Conservation (phyloP, 83 land plant genomes). For the Picea mariana region DNA sequence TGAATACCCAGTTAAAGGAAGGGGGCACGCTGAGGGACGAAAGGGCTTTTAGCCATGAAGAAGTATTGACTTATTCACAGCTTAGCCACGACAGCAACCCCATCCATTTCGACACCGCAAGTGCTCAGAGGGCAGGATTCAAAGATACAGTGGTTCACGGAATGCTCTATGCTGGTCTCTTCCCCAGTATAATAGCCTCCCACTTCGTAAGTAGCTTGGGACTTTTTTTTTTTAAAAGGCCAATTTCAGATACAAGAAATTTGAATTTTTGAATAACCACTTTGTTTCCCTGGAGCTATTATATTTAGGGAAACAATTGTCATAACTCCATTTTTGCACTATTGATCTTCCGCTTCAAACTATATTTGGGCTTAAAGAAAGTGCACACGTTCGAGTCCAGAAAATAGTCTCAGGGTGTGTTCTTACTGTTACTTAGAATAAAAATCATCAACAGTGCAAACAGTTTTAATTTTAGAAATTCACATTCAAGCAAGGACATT, state of each 20-base stretch:
- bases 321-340: background rate
- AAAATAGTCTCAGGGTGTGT: too few species aligned
- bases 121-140: conserved; percentile 43
- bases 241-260: too few species aligned
- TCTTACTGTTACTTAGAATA: too few species aligned
- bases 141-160: conserved; percentile 51
- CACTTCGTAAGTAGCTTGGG: conserved; percentile 43
- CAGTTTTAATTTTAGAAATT: too few species aligned
- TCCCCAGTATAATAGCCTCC: conserved; percentile 62
- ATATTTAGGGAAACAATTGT: too few species aligned
- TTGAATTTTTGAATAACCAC: too few species aligned
- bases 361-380: background rate
- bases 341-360: background rate
- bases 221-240: too few species aligned
- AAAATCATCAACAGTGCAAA: too few species aligned
- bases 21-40: conserved; percentile 20
- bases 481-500: too few species aligned
- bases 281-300: too few species aligned
- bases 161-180: conserved; percentile 64
- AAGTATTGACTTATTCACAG: conserved; percentile 45
- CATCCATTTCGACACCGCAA: conserved; percentile 43
- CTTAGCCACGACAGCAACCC: conserved; percentile 61
- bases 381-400: too few species aligned
- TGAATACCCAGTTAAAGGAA: background rate
- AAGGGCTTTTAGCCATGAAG: conserved; percentile 36